These are phyloP conservation scores for Claviceps maximensis DNA, from an alignment of 2,329 filamentous ascomycete species.

Conservation along the genomic window DNA sequence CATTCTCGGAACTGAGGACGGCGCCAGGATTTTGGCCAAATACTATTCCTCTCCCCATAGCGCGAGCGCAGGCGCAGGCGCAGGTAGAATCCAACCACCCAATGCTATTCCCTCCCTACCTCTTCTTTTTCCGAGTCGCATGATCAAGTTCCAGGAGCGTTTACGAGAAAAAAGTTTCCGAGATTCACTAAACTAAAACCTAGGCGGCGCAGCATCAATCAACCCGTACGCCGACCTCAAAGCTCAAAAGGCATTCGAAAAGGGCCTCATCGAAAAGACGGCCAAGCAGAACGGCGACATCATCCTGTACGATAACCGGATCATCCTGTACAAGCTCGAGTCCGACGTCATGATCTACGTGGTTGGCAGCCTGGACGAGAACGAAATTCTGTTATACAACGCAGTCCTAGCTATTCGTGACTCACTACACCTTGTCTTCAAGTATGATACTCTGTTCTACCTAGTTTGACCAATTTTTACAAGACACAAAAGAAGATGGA, in stretches of 20 bases:
- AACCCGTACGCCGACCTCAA: constrained; percentile 82
- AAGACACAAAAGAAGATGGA: background rate
- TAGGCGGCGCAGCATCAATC: constrained; percentile 32
- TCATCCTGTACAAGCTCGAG: constrained; percentile 97
- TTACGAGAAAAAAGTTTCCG: background rate
- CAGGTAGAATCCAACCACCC: constrained; percentile 14
- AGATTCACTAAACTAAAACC: background rate
- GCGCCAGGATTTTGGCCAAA: constrained; percentile 83
- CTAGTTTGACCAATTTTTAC: background rate
- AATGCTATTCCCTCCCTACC: background rate
- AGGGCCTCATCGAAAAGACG: constrained; percentile 89
- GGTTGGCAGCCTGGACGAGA: constrained; percentile 82
- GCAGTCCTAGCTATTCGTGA: constrained; percentile 85
- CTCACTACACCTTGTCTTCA: constrained; percentile 79
- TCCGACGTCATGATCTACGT: constrained; percentile 95
- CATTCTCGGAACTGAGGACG: constrained; percentile 74
- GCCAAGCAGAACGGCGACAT: constrained; percentile 92
- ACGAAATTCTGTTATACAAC: constrained; percentile 93
- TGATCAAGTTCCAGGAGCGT: background rate
- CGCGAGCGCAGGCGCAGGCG: constrained; percentile 26
- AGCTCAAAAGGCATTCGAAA: constrained; percentile 93
- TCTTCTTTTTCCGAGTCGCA: background rate
- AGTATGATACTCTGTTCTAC: constrained; percentile 41
- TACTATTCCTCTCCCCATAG: constrained; percentile 62
- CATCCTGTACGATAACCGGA: constrained; percentile 91